These are phyloP conservation scores for Terana coerulea DNA, from an alignment of 768 basidiomycete genomes.

Conservation along the genomic window DNA sequence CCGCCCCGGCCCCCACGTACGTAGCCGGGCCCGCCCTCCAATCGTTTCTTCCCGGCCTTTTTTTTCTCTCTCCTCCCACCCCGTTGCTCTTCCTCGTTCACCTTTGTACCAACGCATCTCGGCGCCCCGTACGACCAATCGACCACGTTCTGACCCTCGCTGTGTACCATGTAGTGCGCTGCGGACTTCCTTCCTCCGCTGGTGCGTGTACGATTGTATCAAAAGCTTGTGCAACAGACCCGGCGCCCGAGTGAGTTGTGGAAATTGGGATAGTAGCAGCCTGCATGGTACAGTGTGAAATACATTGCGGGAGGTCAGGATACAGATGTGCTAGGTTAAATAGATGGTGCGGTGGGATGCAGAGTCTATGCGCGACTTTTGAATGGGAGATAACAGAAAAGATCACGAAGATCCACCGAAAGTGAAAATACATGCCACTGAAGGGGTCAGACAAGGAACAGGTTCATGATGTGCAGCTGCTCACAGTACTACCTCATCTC, in stretches of 20 bases:
- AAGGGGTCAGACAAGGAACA: too few species aligned
- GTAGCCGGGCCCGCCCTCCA: constrained; percentile 9
- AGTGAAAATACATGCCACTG: too few species aligned
- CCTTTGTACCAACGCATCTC: not conserved
- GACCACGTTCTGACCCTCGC: constrained; percentile 4
- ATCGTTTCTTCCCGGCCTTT: constrained; percentile 6
- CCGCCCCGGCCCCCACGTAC: constrained; percentile 7
- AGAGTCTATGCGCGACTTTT: too few species aligned
- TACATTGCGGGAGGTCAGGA: not conserved
- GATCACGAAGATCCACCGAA: too few species aligned
- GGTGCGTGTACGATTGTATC: constrained; percentile 2
- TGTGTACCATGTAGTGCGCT: constrained; percentile 1
- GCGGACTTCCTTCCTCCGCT: not conserved
- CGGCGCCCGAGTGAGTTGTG: not conserved
- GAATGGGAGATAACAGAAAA: too few species aligned
- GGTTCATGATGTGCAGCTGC: too few species aligned
- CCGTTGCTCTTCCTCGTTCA: not conserved
- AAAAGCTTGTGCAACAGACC: not conserved
- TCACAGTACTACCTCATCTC: too few species aligned
- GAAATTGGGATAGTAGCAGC: not conserved
- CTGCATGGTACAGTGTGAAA: not conserved
- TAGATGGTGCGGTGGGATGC: too few species aligned
- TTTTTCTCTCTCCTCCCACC: constrained; percentile 1
- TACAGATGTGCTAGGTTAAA: too few species aligned
- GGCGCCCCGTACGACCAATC: constrained; percentile 4